Conservation (phyloP, 116 monocot genomes). For the Thalassia testudinum region DNA sequence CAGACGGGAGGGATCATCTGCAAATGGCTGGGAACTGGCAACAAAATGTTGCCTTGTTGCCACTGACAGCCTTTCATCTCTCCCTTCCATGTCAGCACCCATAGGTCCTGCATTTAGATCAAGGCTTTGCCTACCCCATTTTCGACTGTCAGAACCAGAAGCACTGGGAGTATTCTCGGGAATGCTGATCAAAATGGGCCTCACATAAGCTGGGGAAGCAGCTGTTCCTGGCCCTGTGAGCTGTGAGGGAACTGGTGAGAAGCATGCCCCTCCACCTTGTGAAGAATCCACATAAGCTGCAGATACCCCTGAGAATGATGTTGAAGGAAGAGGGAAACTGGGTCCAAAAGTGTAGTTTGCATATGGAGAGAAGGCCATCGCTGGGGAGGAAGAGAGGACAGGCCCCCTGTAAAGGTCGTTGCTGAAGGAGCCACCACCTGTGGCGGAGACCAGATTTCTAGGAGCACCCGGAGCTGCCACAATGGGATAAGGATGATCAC, state of each 20-base stretch:
- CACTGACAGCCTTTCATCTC: slow-evolving; percentile 33
- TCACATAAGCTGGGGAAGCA: slow-evolving; percentile 31
- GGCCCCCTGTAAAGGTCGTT: slow-evolving; percentile 48
- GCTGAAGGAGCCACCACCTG: slow-evolving; percentile 24
- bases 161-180: slow-evolving; percentile 45
- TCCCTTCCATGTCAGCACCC: slow-evolving; percentile 30
- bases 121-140: slow-evolving; percentile 57
- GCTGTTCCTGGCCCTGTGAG: slow-evolving; percentile 27
- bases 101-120: slow-evolving; percentile 91
- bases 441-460: slow-evolving; percentile 34
- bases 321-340: slow-evolving; percentile 46
- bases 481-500: slow-evolving; percentile 58
- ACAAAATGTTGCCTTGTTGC: slow-evolving; percentile 33
- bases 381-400: slow-evolving; percentile 68
- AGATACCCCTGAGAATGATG: slow-evolving; percentile 36
- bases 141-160: slow-evolving; percentile 47
- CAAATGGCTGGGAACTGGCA: slow-evolving; percentile 38
- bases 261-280: slow-evolving; percentile 23
- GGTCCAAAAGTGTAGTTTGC: slow-evolving; percentile 59
- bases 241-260: slow-evolving; percentile 41
- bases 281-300: slow-evolving; percentile 44
- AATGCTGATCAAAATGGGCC: slow-evolving; percentile 40
- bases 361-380: slow-evolving; percentile 69
- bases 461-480: slow-evolving; percentile 39
- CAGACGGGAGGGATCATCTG: slow-evolving; percentile 51